Conservation (phyloP, 345 rosid species). For the Syzygium jambos region DNA sequence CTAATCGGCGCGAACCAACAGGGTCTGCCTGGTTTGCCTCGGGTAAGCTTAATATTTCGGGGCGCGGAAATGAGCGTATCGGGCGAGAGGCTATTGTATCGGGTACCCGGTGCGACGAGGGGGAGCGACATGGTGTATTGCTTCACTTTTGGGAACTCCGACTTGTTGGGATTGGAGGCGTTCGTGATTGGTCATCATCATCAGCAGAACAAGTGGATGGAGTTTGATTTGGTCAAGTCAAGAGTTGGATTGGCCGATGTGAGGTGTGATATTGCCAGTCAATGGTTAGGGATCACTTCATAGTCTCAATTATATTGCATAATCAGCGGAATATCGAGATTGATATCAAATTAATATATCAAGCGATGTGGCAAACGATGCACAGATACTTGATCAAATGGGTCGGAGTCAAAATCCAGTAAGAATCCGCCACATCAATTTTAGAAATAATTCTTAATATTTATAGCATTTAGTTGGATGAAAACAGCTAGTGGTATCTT, state of each 20-base stretch:
- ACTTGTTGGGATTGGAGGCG: conserved; percentile 74
- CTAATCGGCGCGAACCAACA: conserved; percentile 18
- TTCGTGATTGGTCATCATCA: conserved; percentile 89
- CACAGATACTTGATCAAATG: too few species aligned
- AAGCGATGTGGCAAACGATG: too few species aligned
- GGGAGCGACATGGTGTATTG: conserved; percentile 61
- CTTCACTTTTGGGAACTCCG: conserved; percentile 83
- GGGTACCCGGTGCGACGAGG: conserved; percentile 54
- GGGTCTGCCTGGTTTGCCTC: conserved; percentile 32
- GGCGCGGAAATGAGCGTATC: conserved; percentile 78
- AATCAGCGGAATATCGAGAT: too few species aligned
- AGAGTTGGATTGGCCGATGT: conserved; percentile 67
- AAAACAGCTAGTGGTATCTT: too few species aligned
- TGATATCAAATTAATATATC: too few species aligned
- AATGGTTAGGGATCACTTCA: conserved; percentile 23
- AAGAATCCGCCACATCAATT: too few species aligned
- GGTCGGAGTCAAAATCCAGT: too few species aligned
- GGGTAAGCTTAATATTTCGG: conserved; percentile 51
- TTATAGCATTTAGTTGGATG: too few species aligned
- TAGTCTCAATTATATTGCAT: too few species aligned
- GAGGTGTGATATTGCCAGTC: conserved; percentile 73
- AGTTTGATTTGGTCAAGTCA: conserved; percentile 68
- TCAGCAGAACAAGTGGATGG: conserved; percentile 89
- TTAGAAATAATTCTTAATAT: too few species aligned
- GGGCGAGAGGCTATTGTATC: conserved; percentile 45